These are phyloP conservation scores for Fomitiporia mediterranea DNA, from an alignment of 1,284 basidiomycete species.

Conservation along the genomic window DNA sequence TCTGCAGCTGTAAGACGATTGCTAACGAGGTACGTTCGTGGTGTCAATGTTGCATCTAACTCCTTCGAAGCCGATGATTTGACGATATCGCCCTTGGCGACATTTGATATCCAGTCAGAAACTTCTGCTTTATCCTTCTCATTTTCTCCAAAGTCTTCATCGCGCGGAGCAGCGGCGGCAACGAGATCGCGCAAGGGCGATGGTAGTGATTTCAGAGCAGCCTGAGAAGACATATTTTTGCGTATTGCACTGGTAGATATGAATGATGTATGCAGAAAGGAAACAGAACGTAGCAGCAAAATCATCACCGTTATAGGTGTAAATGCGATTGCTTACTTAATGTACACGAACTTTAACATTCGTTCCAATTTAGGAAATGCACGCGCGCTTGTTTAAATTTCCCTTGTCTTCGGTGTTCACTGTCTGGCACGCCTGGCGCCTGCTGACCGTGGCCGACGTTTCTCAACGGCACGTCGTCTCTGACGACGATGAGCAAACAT, in stretches of 20 bases:
- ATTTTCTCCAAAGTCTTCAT: slow-evolving; percentile 47
- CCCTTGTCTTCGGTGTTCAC: not conserved
- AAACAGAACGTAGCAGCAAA: not conserved
- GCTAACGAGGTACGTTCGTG: slow-evolving; percentile 77
- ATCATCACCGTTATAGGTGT: not conserved
- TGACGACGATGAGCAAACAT: slow-evolving; percentile 6
- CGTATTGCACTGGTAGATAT: not conserved
- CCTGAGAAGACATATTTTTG: slow-evolving; percentile 54
- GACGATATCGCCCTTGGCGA: slow-evolving; percentile 46
- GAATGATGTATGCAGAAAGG: not conserved
- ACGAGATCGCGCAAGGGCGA: slow-evolving; percentile 58
- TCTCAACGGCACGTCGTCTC: not conserved
- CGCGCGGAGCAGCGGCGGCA: slow-evolving; percentile 38
- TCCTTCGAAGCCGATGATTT: slow-evolving; percentile 51
- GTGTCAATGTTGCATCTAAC: slow-evolving; percentile 67
- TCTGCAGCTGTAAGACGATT: slow-evolving; percentile 86
- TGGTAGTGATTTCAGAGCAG: slow-evolving; percentile 46
- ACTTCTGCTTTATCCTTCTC: slow-evolving; percentile 64
- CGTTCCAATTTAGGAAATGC: not conserved
- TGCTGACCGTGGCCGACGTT: not conserved
- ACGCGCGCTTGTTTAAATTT: not conserved
- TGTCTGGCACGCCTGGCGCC: not conserved
- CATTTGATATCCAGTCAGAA: slow-evolving; percentile 63
- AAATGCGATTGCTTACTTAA: not conserved
- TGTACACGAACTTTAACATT: not conserved